Evolutionary conservation across 2,329 filamentous ascomycete genomes (phyloP), one percentile per base, ranked within the genome.

Genomic region (Scytalidium sp.): DNA sequence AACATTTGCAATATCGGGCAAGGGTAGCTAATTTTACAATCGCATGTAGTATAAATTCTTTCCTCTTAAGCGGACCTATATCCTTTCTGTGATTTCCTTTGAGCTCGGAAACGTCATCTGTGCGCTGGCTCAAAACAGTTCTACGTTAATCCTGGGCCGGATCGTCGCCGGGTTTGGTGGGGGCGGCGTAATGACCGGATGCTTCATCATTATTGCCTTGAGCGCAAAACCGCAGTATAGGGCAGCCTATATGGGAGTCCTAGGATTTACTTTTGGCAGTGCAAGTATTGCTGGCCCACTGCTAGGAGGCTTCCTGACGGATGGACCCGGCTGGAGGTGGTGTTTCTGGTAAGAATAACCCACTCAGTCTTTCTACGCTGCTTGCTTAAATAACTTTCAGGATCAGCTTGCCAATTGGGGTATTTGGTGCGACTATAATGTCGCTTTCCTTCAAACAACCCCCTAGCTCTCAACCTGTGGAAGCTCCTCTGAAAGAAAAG

Each of bases 381-480:
- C n/a, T n/a, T n/a, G n/a, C n/a, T n/a, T n/a, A n/a, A n/a, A n/a
- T n/a, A n/a, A n/a, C n/a, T n/a, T n/a, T n/a, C n/a, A n/a, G n/a
- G 7, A 71, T 70, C 58, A 71, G 67, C 46, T 60, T 75, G 2
- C 72, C 71, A 0, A 61, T 71, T 40, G 70, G 68, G 3, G 67
- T 61, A 15, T 50, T 64, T 3, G 61, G 66, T 3, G 59, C 63
- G 2, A 53, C 65, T 19, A 64, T 73, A n/a, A 41, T 70, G 7
- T 51, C 74, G 52, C 61, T 69, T 39, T 69, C 72, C 54, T 75
- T 76, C 64, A 57, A 64, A 52, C 65, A 67, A 41, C 72, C 67
- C 25, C 59, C 52, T 36, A 63, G 56, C 48, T 70, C 67, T 19
- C 56, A 65, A 1, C 68, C 67, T 2, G 60, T 57, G 25, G 43